Percentiles rank a stretch among this genome's conserved stretches.
These are phyloP conservation scores for Gossypium rotundifolium DNA, from an alignment of 345 rosid species.

Conservation along the genomic window DNA sequence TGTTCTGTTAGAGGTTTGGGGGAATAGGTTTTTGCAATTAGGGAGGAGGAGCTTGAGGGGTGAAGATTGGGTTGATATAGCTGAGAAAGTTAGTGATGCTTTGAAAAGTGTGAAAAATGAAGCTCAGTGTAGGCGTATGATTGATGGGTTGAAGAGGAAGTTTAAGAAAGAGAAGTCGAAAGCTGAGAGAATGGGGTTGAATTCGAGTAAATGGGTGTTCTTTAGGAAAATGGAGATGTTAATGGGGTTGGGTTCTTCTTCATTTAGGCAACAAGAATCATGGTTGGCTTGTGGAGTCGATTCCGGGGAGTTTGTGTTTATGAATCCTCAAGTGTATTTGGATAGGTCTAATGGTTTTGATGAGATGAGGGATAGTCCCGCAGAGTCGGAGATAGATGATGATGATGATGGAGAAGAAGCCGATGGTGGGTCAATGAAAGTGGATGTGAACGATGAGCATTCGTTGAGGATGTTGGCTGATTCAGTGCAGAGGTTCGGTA, in stretches of 20 bases:
- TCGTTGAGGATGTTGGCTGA: slow-evolving; percentile 72
- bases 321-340: slow-evolving; percentile 56
- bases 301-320: slow-evolving; percentile 79
- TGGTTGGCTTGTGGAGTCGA: slow-evolving; percentile 91
- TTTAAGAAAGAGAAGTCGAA: slow-evolving; percentile 79
- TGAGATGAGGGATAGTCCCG: slow-evolving; percentile 92
- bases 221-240: slow-evolving; percentile 82
- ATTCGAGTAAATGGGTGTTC: slow-evolving; percentile 68
- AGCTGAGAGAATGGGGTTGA: slow-evolving; percentile 32
- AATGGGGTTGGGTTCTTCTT: slow-evolving; percentile 28
- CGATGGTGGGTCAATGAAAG: slow-evolving; percentile 54
- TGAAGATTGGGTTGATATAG: slow-evolving; percentile 91
- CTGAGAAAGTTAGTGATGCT: slow-evolving; percentile 83
- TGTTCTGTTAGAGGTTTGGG: slow-evolving; percentile 84
- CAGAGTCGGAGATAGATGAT: slow-evolving; percentile 45
- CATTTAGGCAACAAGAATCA: slow-evolving; percentile 45
- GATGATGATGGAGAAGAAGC: slow-evolving; percentile 36
- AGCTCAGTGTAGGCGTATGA: slow-evolving; percentile 72
- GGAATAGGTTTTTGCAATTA: slow-evolving; percentile 73
- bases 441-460: slow-evolving; percentile 41
- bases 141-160: slow-evolving; percentile 90
- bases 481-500: slow-evolving; percentile 74
- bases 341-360: slow-evolving; percentile 72
- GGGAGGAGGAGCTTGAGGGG: slow-evolving; percentile 86
- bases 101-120: slow-evolving; percentile 68